Percentiles rank a stretch among this genome's conserved stretches.
phyloP scores from a whole-genome alignment of 2,329 filamentous ascomycete species.

The Diaporthe humulicola region DNA sequence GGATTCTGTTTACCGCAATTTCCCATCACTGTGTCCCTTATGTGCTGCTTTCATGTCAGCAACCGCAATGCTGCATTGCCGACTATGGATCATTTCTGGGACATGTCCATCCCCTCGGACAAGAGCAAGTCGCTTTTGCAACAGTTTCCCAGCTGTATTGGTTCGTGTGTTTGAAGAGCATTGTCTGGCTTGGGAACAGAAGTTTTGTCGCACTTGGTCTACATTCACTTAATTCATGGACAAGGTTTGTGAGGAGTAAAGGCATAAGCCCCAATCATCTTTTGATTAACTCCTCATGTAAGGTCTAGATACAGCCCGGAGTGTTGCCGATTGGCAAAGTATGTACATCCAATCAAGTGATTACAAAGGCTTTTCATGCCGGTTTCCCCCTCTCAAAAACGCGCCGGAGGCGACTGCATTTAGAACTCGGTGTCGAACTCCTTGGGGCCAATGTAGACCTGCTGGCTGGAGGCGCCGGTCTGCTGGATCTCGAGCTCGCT shows the following conservation, averaged over 20 bases:
- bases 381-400: neutral
- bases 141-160: too few species aligned
- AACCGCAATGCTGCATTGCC: neutral
- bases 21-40: too few species aligned
- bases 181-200: neutral
- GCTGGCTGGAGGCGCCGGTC: slow-evolving; percentile 40
- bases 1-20: too few species aligned
- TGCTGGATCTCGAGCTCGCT: slow-evolving; percentile 41
- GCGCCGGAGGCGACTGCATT: neutral
- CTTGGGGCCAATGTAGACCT: slow-evolving; percentile 48
- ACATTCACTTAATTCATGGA: neutral
- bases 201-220: too few species aligned
- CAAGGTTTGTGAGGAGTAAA: neutral
- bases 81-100: neutral
- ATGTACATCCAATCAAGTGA: slow-evolving; percentile 22
- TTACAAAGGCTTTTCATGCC: neutral
- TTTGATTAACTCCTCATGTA: neutral
- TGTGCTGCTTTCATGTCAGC: too few species aligned
- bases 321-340: slow-evolving; percentile 4
- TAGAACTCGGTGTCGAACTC: slow-evolving; percentile 42
- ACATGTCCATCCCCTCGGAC: neutral
- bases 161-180: neutral
- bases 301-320: neutral
- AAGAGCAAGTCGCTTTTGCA: too few species aligned
- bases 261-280: slow-evolving; percentile 8